Base-by-base conservation (phyloP, 2,329 filamentous ascomycete genomes). In the Penicillium sp. region DNA sequence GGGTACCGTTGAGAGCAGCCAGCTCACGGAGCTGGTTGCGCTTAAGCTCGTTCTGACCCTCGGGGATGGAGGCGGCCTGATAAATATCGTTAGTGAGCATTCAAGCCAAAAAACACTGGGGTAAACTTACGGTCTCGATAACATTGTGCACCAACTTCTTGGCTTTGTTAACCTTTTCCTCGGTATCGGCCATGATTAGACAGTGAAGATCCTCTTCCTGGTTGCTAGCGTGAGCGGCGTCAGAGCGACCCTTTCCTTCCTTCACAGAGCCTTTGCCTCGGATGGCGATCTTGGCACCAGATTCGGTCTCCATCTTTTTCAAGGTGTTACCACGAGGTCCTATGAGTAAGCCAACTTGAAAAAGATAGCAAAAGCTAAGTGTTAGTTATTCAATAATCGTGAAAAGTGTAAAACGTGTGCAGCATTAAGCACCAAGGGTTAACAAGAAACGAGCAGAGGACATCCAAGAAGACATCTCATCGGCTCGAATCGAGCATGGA, bases 341-440 rank as follows among this genome's bases (percentile, higher is more conserved):
- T 81, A 98, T 98, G 70, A 98, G 88, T 79, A 98, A 82, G 71
- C 92, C 92, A 80, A 98, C 92, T 98, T 95, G 81, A 84, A 77
- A 68, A 74, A 75, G 74, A 71, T 57, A 63, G 56, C 56, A 80
- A 74, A 65, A 84, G 79, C 84, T 89, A 84, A 73, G 80, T 85
- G 87, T 98, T 94, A 95, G 89, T 94, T 47, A 68, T 59, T 62
- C 64, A 48, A 66, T 68, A 62, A 70, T 54, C 55, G 39, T 47
- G 41, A 67, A 57, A 42, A 32, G 6, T 17, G 10, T 23, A 48
- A 50, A 54, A 47, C 34, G 53, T 52, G 53, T 53, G 54, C 55
- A 59, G 45, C 51, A 59, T 56, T 42, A 60, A 54, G 56, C 51
- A 58, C 54, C 49, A 51, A 61, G 56, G 53, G 61, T 66, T 65